These are phyloP conservation scores for Xylariaceae sp. DNA, from an alignment of 2,329 filamentous ascomycete species.

Conservation along the genomic window DNA sequence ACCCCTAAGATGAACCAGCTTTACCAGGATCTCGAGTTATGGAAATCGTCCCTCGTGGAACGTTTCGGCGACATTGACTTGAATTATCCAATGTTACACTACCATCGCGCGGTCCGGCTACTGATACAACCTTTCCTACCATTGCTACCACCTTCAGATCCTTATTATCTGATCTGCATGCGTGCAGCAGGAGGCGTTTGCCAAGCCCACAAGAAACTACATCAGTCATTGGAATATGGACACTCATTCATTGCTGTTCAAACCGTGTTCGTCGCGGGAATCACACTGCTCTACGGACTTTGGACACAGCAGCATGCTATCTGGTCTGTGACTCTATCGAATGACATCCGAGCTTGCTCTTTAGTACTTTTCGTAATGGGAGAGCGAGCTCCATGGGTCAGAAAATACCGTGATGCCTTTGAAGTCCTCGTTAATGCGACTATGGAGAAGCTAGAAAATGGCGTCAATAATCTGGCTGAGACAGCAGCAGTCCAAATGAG, in stretches of 20 bases:
- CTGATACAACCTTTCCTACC: slow-evolving; percentile 57
- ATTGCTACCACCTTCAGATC: slow-evolving; percentile 51
- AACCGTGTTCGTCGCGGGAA: slow-evolving; percentile 50
- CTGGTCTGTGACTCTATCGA: slow-evolving; percentile 55
- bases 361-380: slow-evolving; percentile 56
- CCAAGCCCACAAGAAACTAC: slow-evolving; percentile 49
- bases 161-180: slow-evolving; percentile 52
- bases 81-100: slow-evolving; percentile 56
- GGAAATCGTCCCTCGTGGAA: slow-evolving; percentile 48
- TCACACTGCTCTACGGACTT: slow-evolving; percentile 47
- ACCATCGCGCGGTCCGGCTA: slow-evolving; percentile 55
- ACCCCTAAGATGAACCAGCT: slow-evolving; percentile 54
- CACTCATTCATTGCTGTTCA: slow-evolving; percentile 52
- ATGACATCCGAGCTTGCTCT: slow-evolving; percentile 56
- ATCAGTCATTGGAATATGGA: slow-evolving; percentile 48
- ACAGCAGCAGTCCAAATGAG: slow-evolving; percentile 43
- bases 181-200: slow-evolving; percentile 49
- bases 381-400: slow-evolving; percentile 54
- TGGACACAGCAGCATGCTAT: slow-evolving; percentile 51
- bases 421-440: slow-evolving; percentile 53
- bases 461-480: slow-evolving; percentile 47
- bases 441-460: slow-evolving; percentile 52
- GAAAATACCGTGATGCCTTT: slow-evolving; percentile 54
- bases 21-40: slow-evolving; percentile 52
- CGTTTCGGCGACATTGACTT: slow-evolving; percentile 46